Evolutionary conservation across 352 stramenopile genomes (phyloP).

Genomic region (Phytophthora citricola): DNA sequence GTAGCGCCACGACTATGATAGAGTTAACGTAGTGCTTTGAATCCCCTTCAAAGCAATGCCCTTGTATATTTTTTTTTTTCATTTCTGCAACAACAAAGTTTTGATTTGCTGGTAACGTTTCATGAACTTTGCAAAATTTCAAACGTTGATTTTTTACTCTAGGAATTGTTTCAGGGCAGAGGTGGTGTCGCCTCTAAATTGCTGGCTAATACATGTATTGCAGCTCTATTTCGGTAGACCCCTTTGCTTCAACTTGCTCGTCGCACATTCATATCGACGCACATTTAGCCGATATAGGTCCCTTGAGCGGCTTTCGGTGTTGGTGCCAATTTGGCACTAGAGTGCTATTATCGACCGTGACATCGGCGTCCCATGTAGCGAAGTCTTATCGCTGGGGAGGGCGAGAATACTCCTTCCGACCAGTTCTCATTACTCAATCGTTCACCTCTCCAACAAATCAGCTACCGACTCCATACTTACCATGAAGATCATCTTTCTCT

Average conservation of each 20-base stretch:
- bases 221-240: neutral
- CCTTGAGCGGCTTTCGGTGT: neutral
- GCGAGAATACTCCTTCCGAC: too few relatives aligned
- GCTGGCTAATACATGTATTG: too few relatives aligned
- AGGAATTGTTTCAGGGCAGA: too few relatives aligned
- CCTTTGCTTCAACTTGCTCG: conserved; percentile 14
- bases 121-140: too few relatives aligned
- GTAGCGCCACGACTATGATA: conserved; percentile 9
- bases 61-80: conserved; percentile 12
- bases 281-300: neutral
- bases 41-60: neutral
- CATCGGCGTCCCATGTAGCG: too few relatives aligned
- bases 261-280: neutral
- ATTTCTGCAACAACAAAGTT: conserved; percentile 20
- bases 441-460: conserved; percentile 9
- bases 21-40: conserved; percentile 31
- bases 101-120: conserved; percentile 1
- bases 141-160: too few relatives aligned
- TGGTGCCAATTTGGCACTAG: neutral
- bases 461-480: neutral
- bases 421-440: conserved; percentile 10
- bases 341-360: too few relatives aligned
- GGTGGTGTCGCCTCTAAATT: too few relatives aligned
- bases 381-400: neutral
- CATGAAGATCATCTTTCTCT: conserved; percentile 37